A percentile compares a stretch with the other conserved stretches of the same genome.
phyloP scores from a whole-genome alignment of 2,329 filamentous ascomycete genomes.

The Neoascochyta sp. region DNA sequence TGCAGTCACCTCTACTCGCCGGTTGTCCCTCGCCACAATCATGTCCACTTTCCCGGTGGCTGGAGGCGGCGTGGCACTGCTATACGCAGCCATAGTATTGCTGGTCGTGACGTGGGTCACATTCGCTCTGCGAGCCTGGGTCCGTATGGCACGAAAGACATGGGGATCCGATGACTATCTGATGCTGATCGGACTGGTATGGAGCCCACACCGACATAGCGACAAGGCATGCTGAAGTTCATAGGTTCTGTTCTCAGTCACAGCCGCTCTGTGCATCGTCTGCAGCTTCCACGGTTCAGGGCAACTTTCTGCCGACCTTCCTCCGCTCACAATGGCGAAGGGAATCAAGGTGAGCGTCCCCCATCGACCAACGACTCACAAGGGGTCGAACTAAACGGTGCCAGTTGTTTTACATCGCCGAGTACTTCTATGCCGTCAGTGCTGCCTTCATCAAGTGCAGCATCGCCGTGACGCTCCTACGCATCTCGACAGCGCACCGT shows the following conservation, averaged over 20 bases:
- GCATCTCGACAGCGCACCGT: slow-evolving; percentile 12
- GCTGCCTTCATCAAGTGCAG: slow-evolving; percentile 20
- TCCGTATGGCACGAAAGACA: slow-evolving; percentile 15
- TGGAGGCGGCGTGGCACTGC: slow-evolving; percentile 15
- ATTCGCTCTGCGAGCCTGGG: slow-evolving; percentile 15
- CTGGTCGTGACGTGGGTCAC: slow-evolving; percentile 17
- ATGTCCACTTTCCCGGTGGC: slow-evolving; percentile 13
- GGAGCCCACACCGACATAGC: slow-evolving; percentile 1
- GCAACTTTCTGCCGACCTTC: slow-evolving; percentile 9
- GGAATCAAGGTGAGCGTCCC: slow-evolving; percentile 16
- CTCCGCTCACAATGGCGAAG: slow-evolving; percentile 9
- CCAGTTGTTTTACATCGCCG: slow-evolving; percentile 18
- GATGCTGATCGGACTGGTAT: slow-evolving; percentile 16
- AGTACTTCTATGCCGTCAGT: slow-evolving; percentile 19
- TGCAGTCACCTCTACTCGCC: no score
- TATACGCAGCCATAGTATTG: slow-evolving; percentile 15
- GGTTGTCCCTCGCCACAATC: no score
- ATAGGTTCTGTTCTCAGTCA: slow-evolving; percentile 16
- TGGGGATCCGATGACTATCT: slow-evolving; percentile 14
- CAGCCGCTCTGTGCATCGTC: slow-evolving; percentile 18
- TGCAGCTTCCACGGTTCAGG: slow-evolving; percentile 18
- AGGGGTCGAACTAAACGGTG: neutral
- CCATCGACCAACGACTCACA: no score
- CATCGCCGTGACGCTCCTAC: slow-evolving; percentile 17
- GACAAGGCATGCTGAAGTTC: slow-evolving; percentile 1